Conservation (phyloP, 2,329 filamentous ascomycete genomes). For the Xylaria sp. region DNA sequence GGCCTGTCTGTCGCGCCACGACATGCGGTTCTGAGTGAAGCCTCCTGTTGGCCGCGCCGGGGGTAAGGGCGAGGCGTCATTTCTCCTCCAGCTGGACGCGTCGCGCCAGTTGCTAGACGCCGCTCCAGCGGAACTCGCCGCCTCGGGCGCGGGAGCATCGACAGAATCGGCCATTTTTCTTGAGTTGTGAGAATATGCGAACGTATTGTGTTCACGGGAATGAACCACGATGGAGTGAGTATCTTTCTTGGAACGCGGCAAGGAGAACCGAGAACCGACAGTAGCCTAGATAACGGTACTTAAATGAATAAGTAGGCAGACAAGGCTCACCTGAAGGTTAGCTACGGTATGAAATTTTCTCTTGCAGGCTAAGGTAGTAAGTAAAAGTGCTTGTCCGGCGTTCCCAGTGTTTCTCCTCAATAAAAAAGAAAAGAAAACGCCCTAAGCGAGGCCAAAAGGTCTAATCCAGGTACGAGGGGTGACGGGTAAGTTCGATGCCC, state of each 20-base stretch:
- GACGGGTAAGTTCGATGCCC: no score
- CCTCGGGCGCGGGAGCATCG: constrained; percentile 2
- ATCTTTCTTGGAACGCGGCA: no score
- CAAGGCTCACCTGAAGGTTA: no score
- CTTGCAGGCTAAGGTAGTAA: no score
- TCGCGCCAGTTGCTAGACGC: constrained; percentile 16
- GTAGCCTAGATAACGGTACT: no score
- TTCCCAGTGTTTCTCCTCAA: background rate
- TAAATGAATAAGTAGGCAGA: no score
- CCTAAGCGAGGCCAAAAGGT: background rate
- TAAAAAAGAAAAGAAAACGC: background rate
- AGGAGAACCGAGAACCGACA: no score
- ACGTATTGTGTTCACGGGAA: no score
- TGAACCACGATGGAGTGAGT: no score
- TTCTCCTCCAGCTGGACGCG: constrained; percentile 14
- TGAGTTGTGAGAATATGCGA: background rate
- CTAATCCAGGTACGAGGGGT: no score
- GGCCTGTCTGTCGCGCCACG: constrained; percentile 18
- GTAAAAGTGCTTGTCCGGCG: no score
- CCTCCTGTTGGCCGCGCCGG: constrained; percentile 7
- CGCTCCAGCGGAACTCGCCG: constrained; percentile 2
- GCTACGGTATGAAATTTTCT: no score
- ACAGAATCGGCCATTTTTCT: constrained; percentile 11
- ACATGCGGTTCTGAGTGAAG: constrained; percentile 7
- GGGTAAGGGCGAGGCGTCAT: constrained; percentile 7